These are phyloP conservation scores for Saposhnikovia divaricata DNA, from an alignment of 129 eudicot genomes.

Conservation along the genomic window DNA sequence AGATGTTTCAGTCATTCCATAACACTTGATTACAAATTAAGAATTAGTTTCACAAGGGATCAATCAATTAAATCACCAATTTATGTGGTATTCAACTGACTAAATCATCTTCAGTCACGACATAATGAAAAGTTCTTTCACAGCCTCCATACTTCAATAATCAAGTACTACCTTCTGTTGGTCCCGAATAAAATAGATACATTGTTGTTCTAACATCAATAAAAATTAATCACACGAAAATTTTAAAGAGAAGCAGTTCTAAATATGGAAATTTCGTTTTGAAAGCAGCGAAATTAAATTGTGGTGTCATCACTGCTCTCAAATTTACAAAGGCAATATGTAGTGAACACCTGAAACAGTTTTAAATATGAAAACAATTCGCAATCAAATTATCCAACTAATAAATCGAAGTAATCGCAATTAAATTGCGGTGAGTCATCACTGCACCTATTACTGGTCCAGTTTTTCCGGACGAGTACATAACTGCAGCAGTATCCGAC, in stretches of 20 bases:
- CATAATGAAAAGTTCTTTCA: not conserved
- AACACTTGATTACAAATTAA: conserved; percentile 15
- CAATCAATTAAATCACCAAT: not conserved
- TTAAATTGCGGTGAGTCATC: conserved; percentile 22
- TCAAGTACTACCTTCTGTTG: no score
- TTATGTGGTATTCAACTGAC: not conserved
- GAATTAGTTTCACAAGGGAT: not conserved
- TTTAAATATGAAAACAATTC: no score
- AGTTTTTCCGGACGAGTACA: conserved; percentile 26
- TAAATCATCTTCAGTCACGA: not conserved
- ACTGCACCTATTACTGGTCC: conserved; percentile 19
- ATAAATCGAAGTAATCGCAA: not conserved
- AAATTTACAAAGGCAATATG: no score
- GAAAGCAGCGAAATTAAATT: conserved; percentile 14
- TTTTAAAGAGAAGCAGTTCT: not conserved
- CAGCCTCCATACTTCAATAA: not conserved
- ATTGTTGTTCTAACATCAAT: no score
- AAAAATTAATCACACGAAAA: not conserved
- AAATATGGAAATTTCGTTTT: conserved; percentile 8
- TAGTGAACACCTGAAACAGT: no score
- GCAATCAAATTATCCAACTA: not conserved
- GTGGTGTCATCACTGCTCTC: conserved; percentile 15
- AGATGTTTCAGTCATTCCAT: conserved; percentile 35
- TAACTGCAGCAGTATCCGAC: conserved; percentile 16
- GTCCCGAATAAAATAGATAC: no score